These are phyloP conservation scores for Heterobasidion irregulare DNA, from an alignment of 1,284 basidiomycete genomes.

Conservation along the genomic window DNA sequence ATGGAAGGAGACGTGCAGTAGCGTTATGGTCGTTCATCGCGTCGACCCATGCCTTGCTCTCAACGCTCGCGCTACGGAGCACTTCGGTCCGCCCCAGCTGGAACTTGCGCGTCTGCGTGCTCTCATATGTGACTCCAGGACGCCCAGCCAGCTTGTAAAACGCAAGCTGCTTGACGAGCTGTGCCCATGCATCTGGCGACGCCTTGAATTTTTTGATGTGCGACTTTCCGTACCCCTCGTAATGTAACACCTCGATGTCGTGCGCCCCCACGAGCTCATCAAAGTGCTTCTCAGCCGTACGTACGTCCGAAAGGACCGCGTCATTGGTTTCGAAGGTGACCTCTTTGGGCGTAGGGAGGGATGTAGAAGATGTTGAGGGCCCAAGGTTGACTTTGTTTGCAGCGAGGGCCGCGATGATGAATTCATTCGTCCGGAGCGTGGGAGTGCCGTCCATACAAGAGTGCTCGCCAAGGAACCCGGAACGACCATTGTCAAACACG, in stretches of 20 bases:
- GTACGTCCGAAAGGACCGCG: conserved; percentile 46
- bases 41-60: conserved; percentile 82
- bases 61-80: conserved; percentile 78
- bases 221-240: conserved; percentile 88
- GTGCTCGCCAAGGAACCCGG: conserved; percentile 87
- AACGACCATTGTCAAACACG: conserved; percentile 89
- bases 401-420: conserved; percentile 74
- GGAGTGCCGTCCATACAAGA: conserved; percentile 97
- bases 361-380: conserved; percentile 17
- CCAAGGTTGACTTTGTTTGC: conserved; percentile 75
- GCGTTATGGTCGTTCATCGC: conserved; percentile 70
- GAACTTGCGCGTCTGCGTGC: conserved; percentile 91
- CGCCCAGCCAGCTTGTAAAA: conserved; percentile 83
- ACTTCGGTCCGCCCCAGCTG: conserved; percentile 92
- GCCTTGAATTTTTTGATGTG: conserved; percentile 84
- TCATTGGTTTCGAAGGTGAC: conserved; percentile 68
- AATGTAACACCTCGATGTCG: conserved; percentile 82
- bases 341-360: conserved; percentile 41
- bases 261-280: conserved; percentile 73
- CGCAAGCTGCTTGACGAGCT: conserved; percentile 93
- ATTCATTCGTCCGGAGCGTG: conserved; percentile 94
- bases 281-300: conserved; percentile 58
- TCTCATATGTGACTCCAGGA: conserved; percentile 88
- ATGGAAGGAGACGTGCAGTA: conserved; percentile 31
- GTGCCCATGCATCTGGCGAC: conserved; percentile 93